Conservation (phyloP, 192 early-diverging fungal species). For the Chytriomyces sp. region DNA sequence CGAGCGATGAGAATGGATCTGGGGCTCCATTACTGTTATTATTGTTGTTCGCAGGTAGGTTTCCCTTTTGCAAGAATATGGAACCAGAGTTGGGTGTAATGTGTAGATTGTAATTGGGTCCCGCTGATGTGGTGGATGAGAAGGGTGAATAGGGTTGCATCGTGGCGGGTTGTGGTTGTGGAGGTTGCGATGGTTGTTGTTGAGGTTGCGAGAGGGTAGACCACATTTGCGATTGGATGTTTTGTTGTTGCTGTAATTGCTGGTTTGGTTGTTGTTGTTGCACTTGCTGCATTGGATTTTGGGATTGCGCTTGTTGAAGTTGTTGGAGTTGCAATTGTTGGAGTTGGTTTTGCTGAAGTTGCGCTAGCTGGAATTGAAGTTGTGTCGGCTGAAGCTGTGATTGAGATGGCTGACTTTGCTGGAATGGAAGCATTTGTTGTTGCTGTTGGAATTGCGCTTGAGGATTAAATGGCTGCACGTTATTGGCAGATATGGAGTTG, state of each 20-base stretch:
- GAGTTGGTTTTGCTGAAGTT: conserved; percentile 8
- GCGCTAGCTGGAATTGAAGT: conserved; percentile 3
- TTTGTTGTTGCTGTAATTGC: conserved; percentile 46
- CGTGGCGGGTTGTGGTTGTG: not conserved
- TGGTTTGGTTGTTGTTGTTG: conserved; percentile 39
- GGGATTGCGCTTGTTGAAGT: conserved; percentile 32
- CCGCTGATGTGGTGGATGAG: not conserved
- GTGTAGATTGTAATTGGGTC: conserved; percentile 26
- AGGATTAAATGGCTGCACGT: conserved; percentile 1
- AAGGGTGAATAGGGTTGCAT: not conserved
- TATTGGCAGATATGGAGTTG: not conserved
- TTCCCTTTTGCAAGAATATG: not conserved
- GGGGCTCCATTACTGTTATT: conserved; percentile 25
- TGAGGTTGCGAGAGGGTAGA: not conserved
- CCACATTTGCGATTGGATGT: conserved; percentile 8
- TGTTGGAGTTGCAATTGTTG: not conserved
- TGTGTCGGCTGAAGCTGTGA: conserved; percentile 15
- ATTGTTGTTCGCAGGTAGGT: conserved; percentile 7
- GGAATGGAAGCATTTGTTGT: not conserved
- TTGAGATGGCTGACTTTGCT: conserved; percentile 20
- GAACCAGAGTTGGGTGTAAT: not conserved
- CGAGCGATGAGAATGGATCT: conserved; percentile 18
- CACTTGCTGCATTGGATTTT: conserved; percentile 28
- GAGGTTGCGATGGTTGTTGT: not conserved
- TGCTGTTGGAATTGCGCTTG: not conserved